Evolutionary conservation across 208 protist species (phyloP).

Genomic region (Leishmania guyanensis): DNA sequence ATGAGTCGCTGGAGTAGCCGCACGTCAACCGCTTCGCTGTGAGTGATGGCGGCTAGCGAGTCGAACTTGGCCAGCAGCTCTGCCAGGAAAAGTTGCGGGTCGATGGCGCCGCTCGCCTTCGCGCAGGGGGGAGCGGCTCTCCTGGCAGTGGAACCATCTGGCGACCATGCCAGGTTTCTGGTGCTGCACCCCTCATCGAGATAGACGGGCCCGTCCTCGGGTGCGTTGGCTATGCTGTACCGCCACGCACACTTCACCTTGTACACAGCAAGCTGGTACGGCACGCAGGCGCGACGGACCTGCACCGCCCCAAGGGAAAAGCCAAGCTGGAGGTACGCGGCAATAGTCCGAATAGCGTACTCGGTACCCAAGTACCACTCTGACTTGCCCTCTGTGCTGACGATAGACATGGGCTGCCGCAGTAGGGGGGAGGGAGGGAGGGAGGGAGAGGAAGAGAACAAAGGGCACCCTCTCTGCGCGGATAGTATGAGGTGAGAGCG

Average conservation of each 20-base stretch:
- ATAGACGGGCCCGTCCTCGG: constrained; percentile 8
- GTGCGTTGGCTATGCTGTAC: neutral
- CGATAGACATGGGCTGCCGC: constrained; percentile 33
- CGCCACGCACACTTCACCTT: constrained; percentile 15
- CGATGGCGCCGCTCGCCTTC: constrained; percentile 2
- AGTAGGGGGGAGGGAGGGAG: neutral
- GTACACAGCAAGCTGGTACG: constrained; percentile 21
- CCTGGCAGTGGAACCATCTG: neutral
- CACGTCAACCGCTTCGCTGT: constrained; percentile 49
- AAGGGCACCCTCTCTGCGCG: neutral
- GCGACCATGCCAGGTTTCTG: neutral
- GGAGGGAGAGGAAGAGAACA: neutral
- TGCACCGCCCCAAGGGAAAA: constrained; percentile 49
- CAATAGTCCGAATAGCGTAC: constrained; percentile 50
- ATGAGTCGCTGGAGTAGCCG: constrained; percentile 35
- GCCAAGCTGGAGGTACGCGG: constrained; percentile 51
- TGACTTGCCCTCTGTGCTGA: constrained; percentile 47
- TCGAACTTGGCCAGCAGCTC: constrained; percentile 41
- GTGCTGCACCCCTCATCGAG: neutral
- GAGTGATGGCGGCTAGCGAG: constrained; percentile 43
- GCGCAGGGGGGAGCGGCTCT: neutral
- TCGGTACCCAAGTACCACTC: constrained; percentile 41
- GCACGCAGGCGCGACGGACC: constrained; percentile 25
- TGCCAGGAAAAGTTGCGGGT: constrained; percentile 12
- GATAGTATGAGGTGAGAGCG: neutral